Evolutionary conservation across 768 basidiomycete genomes (phyloP).

Genomic region (Pulveroboletus sp.): DNA sequence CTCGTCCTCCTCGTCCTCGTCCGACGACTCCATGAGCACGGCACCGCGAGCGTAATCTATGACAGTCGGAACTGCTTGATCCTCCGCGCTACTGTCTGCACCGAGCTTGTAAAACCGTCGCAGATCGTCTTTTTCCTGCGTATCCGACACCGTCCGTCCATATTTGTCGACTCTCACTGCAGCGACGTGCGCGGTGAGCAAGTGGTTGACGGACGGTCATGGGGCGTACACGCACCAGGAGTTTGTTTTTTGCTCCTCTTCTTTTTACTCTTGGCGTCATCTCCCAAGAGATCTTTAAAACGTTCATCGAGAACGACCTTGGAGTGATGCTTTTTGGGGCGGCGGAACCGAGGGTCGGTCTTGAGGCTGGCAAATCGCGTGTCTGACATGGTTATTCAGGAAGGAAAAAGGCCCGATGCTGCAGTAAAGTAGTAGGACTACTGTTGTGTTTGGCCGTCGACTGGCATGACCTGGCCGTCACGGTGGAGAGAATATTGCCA

Average conservation of each 20-base stretch:
- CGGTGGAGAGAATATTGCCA: too few species aligned
- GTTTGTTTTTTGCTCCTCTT: slow-evolving; percentile 32
- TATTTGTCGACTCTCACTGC: slow-evolving; percentile 82
- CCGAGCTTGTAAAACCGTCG: slow-evolving; percentile 78
- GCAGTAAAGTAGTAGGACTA: too few species aligned
- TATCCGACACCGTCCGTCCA: slow-evolving; percentile 66
- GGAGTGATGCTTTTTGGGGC: slow-evolving; percentile 69
- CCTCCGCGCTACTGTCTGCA: slow-evolving; percentile 28
- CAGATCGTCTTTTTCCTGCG: slow-evolving; percentile 70
- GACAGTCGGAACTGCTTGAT: slow-evolving; percentile 24
- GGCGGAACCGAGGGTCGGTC: slow-evolving; percentile 90
- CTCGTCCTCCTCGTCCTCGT: slow-evolving; percentile 53
- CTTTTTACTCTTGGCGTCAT: slow-evolving; percentile 39
- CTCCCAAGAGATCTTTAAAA: slow-evolving; percentile 75
- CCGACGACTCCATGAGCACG: slow-evolving; percentile 82
- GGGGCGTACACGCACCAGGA: slow-evolving; percentile 10
- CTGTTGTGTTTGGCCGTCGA: too few species aligned
- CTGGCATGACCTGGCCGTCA: too few species aligned
- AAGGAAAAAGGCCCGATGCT: not conserved
- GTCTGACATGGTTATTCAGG: slow-evolving; percentile 65
- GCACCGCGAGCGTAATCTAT: slow-evolving; percentile 90
- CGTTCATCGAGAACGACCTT: slow-evolving; percentile 91
- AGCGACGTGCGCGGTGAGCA: not conserved
- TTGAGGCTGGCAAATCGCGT: slow-evolving; percentile 83
- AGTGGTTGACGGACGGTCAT: not conserved